Conservation (phyloP, 1,284 basidiomycete species). For the Rhodotorula sp. region DNA sequence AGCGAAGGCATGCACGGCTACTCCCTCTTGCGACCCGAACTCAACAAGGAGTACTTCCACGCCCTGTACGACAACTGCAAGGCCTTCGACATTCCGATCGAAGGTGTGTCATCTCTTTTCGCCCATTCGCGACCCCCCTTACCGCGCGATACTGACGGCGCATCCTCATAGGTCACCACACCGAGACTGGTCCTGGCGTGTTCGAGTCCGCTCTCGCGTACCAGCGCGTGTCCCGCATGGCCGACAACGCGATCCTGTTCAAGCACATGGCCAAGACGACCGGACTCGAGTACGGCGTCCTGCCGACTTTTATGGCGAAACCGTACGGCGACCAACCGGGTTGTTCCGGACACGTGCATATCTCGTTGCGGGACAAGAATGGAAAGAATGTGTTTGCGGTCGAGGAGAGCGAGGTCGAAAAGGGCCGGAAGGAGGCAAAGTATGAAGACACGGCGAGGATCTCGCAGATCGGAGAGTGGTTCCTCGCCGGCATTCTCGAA, state of each 20-base stretch:
- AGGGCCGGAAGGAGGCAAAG: constrained; percentile 65
- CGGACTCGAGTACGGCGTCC: constrained; percentile 80
- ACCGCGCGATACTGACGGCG: not conserved
- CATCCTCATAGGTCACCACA: constrained; percentile 54
- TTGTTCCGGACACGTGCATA: constrained; percentile 74
- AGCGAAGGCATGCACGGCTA: constrained; percentile 71
- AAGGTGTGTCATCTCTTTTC: constrained; percentile 58
- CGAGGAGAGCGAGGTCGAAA: constrained; percentile 59
- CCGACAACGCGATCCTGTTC: constrained; percentile 90
- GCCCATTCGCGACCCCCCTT: not conserved
- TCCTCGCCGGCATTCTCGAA: constrained; percentile 83
- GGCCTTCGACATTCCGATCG: constrained; percentile 76
- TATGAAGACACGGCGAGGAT: constrained; percentile 79
- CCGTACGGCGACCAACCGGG: constrained; percentile 53
- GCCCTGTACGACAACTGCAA: constrained; percentile 76
- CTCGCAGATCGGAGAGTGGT: constrained; percentile 81
- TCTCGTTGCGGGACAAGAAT: constrained; percentile 69
- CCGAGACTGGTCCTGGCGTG: constrained; percentile 79
- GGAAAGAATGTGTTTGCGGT: constrained; percentile 80
- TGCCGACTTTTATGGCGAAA: constrained; percentile 92
- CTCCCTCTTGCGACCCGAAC: constrained; percentile 28
- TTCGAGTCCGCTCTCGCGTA: constrained; percentile 93
- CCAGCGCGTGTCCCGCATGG: constrained; percentile 72
- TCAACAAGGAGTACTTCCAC: constrained; percentile 87
- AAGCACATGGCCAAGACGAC: constrained; percentile 85